Conservation (phyloP, 371 early-diverging fungal species). For the Mucor irregularis region DNA sequence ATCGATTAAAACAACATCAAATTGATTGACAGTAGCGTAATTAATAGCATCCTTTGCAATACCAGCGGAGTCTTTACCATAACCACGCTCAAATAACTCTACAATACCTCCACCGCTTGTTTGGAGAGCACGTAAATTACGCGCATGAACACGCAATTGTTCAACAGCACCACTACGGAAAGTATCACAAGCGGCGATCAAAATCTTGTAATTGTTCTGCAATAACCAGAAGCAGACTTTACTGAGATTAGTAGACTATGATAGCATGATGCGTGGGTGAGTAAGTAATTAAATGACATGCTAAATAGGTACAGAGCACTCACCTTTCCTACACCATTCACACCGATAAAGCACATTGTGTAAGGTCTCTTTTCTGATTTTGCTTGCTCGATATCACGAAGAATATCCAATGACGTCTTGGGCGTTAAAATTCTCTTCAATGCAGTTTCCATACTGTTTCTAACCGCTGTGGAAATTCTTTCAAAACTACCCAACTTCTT, state of each 20-base stretch:
- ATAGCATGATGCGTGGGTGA: not conserved
- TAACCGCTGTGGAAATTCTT: slow-evolving; percentile 69
- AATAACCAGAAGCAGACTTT: slow-evolving; percentile 98
- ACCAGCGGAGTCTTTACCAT: slow-evolving; percentile 97
- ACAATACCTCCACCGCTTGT: slow-evolving; percentile 69
- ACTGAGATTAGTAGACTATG: slow-evolving; percentile 93
- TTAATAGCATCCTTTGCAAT: slow-evolving; percentile 98
- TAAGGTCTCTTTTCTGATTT: slow-evolving; percentile 80
- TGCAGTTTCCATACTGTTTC: slow-evolving; percentile 78
- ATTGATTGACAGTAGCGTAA: slow-evolving; percentile 69
- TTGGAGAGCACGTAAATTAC: slow-evolving; percentile 83
- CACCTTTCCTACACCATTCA: slow-evolving; percentile 96
- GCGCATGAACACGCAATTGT: slow-evolving; percentile 93
- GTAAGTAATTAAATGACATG: too few relatives aligned
- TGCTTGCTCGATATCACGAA: slow-evolving; percentile 85
- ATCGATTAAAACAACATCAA: slow-evolving; percentile 98
- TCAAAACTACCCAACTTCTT: slow-evolving; percentile 78
- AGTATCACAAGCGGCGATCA: slow-evolving; percentile 99
- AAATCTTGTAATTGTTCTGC: slow-evolving; percentile 88
- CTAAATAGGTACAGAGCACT: not conserved
- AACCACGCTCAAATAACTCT: slow-evolving; percentile 97
- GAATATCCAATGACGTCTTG: slow-evolving; percentile 92
- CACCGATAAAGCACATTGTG: slow-evolving; percentile 96
- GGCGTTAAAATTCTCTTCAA: slow-evolving; percentile 90
- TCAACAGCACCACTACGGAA: slow-evolving; percentile 99